phyloP scores from a whole-genome alignment of 768 basidiomycete species.

The Chalciporus chontae region DNA sequence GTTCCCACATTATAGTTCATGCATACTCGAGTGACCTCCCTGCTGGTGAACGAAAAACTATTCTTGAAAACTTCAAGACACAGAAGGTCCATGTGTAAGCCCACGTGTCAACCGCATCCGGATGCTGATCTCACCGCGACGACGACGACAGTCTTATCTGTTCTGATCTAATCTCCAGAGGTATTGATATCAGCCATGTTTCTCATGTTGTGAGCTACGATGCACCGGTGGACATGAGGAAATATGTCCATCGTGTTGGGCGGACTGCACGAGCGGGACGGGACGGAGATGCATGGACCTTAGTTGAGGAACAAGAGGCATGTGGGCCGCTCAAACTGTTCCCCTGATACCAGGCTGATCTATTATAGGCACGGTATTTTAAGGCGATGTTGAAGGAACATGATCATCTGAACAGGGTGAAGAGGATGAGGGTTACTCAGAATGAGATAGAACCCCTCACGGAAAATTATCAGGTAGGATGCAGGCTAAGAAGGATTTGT shows the following conservation, averaged over 20 bases:
- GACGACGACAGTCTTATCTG: conserved; percentile 72
- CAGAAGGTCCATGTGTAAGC: conserved; percentile 82
- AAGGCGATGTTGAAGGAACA: conserved; percentile 75
- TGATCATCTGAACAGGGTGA: conserved; percentile 65
- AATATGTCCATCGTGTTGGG: conserved; percentile 97
- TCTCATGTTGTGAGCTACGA: conserved; percentile 95
- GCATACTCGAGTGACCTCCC: conserved; percentile 89
- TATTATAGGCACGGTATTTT: conserved; percentile 75
- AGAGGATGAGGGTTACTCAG: conserved; percentile 61
- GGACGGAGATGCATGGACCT: conserved; percentile 85
- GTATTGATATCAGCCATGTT: conserved; percentile 91
- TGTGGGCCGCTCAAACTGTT: conserved; percentile 7
- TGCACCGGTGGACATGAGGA: conserved; percentile 93
- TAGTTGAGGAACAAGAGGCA: conserved; percentile 94
- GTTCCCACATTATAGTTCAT: conserved; percentile 41
- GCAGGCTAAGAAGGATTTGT: neutral
- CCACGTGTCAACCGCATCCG: neutral
- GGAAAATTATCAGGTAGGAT: conserved; percentile 64
- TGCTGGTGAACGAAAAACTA: conserved; percentile 63
- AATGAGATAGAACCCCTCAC: conserved; percentile 54
- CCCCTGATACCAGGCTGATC: neutral
- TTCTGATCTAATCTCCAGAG: conserved; percentile 93
- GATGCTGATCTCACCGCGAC: conserved; percentile 3
- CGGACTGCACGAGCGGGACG: conserved; percentile 93
- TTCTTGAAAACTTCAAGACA: conserved; percentile 78